Conservation (phyloP, 2,329 filamentous ascomycete species). For the Coniella vitis region DNA sequence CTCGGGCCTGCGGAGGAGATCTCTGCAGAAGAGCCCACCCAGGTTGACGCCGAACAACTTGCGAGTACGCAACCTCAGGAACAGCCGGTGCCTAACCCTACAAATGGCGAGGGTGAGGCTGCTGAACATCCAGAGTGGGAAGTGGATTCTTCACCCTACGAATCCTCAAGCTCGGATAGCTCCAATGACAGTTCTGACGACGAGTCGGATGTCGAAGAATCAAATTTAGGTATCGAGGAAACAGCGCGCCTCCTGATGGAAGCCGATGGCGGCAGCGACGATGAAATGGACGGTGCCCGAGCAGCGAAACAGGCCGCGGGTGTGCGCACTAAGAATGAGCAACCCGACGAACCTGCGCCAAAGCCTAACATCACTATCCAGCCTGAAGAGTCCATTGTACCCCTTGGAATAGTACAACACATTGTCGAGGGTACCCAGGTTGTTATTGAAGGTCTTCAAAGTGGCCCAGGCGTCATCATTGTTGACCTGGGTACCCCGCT, state of each 20-base stretch:
- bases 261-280: conserved; percentile 71
- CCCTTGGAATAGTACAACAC: conserved; percentile 68
- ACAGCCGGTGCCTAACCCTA: neutral
- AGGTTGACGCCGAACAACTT: neutral
- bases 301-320: conserved; percentile 38
- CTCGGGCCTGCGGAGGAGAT: conserved; percentile 11
- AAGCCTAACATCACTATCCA: conserved; percentile 77
- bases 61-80: neutral
- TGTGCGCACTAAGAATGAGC: conserved; percentile 78
- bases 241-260: conserved; percentile 81
- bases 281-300: conserved; percentile 54
- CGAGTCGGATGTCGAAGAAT: conserved; percentile 58
- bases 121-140: conserved; percentile 71
- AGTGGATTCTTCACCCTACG: conserved; percentile 67
- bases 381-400: conserved; percentile 66
- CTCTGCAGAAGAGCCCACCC: neutral
- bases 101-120: neutral
- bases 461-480: conserved; percentile 71
- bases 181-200: conserved; percentile 52
- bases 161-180: conserved; percentile 56
- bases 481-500: conserved; percentile 79
- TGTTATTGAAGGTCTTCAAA: conserved; percentile 70
- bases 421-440: conserved; percentile 67
- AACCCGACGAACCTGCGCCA: conserved; percentile 54
- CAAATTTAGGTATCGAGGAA: conserved; percentile 64